phyloP scores from a whole-genome alignment of 164 flowering plant species.

The Hamamelis virginiana region DNA sequence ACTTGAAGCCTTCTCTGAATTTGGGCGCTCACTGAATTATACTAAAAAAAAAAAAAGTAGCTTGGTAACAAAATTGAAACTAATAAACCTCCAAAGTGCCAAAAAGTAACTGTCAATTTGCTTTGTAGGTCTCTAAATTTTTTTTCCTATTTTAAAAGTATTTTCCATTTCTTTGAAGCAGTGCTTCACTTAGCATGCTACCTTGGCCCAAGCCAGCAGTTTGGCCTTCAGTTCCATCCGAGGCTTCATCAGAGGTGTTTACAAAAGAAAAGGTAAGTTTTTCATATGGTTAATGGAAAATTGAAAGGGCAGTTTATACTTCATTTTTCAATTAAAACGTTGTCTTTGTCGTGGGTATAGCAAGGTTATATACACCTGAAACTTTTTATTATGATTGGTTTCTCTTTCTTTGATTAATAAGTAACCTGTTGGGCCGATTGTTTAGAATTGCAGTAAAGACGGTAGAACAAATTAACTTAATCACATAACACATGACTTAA shows the following conservation, averaged over 20 bases:
- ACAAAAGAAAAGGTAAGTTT: slow-evolving; percentile 87
- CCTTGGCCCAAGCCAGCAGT: slow-evolving; percentile 96
- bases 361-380: neutral
- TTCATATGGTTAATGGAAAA: slow-evolving; percentile 5
- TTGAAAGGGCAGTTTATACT: neutral
- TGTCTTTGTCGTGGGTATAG: neutral
- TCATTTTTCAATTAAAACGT: neutral
- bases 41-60: neutral
- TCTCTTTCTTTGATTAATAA: neutral
- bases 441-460: neutral
- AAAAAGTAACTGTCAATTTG: neutral
- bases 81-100: neutral
- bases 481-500: no score
- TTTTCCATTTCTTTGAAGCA: slow-evolving; percentile 30
- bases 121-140: neutral
- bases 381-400: neutral
- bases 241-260: slow-evolving; percentile 77
- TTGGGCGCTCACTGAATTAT: neutral
- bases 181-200: slow-evolving; percentile 94
- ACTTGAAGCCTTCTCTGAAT: slow-evolving; percentile 2
- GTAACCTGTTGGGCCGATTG: neutral
- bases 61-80: neutral
- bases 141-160: neutral
- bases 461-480: neutral
- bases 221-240: slow-evolving; percentile 91